phyloP scores from a whole-genome alignment of 108 stramenopile genomes.

The Skeletonema potamos region DNA sequence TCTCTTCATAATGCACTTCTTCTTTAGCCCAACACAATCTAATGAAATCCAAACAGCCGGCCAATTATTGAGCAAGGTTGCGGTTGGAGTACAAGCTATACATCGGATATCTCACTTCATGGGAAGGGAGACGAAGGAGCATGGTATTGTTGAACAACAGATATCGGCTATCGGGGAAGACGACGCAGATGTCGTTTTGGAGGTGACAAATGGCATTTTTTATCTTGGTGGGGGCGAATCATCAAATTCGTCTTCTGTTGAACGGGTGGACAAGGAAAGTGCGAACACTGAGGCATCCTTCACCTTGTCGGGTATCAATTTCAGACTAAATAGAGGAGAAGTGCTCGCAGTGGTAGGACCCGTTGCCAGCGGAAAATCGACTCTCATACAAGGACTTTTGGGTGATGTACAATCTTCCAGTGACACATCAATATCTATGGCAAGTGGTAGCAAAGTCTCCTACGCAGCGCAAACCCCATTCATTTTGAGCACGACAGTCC shows the following conservation, averaged over 20 bases:
- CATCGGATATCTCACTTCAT: constrained; percentile 19
- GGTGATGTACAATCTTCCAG: constrained; percentile 55
- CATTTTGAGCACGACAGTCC: constrained; percentile 89
- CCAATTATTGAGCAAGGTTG: constrained; percentile 26
- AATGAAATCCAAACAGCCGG: not conserved
- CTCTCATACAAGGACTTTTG: constrained; percentile 63
- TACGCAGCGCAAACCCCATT: constrained; percentile 93
- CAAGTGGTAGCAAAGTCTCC: constrained; percentile 52
- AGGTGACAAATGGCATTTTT: not conserved
- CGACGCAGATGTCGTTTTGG: constrained; percentile 1
- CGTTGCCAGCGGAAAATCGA: constrained; percentile 47
- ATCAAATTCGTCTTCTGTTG: not conserved
- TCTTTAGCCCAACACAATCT: too few relatives aligned
- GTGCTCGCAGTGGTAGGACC: constrained; percentile 46
- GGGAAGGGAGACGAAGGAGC: constrained; percentile 6
- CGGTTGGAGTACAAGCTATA: constrained; percentile 9
- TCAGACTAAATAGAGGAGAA: constrained; percentile 44
- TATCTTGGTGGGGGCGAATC: not conserved
- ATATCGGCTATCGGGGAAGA: not conserved
- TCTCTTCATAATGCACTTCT: too few relatives aligned
- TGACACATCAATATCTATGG: constrained; percentile 34
- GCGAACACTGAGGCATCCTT: constrained; percentile 20
- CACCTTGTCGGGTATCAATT: constrained; percentile 39
- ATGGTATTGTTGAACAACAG: not conserved
- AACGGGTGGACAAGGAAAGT: not conserved